Base-by-base conservation (phyloP, 345 rosid genomes). In the Reutealis trisperma region DNA sequence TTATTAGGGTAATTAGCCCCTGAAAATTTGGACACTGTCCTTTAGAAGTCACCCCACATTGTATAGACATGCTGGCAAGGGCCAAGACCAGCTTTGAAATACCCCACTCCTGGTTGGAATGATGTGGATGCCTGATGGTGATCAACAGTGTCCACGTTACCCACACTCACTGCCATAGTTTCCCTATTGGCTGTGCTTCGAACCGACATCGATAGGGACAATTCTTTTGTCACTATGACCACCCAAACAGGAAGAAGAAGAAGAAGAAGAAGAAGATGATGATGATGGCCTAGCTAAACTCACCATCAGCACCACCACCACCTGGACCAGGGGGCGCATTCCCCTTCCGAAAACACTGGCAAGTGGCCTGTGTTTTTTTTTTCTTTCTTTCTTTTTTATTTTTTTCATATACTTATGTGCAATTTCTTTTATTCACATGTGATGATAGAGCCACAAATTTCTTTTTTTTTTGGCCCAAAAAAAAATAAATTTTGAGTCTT, bases 21-120 rank as follows among this genome's bases (percentile, higher is more conserved):
- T 69, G 73, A 76, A 88, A 83, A 80, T 55, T 54, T 67, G 88
- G 91, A 77, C 88, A 82, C 13, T 84, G 88, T 83, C 83, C 75
- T 79, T 57, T 78, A 30, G 74, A 81, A 73, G 61, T 32, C 85
- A 79, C 87, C 86, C 89, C 85, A 84, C 88, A 77, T 52, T 81
- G 80, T 65, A 34, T 57, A 57, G 49, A 71, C 75, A 71, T 71
- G 75, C 75, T 72, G 75, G 75, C 49, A 57, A 72, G 8, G 77
- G 83, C 74, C 60, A 79, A 63, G 83, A 54, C 45, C 45, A 70
- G 81, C 81, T 83, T 71, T 79, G 65, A 67, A 6, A 62, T 63
- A 67, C 82, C 86, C 87, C 83, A 84, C 83, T 34, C 67, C 41
- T 25, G 81, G 88, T 79, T 87, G 85, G 88, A 83, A 75, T 75